Evolutionary conservation across 345 rosid species (phyloP).

Genomic region (Heritiera littoralis): DNA sequence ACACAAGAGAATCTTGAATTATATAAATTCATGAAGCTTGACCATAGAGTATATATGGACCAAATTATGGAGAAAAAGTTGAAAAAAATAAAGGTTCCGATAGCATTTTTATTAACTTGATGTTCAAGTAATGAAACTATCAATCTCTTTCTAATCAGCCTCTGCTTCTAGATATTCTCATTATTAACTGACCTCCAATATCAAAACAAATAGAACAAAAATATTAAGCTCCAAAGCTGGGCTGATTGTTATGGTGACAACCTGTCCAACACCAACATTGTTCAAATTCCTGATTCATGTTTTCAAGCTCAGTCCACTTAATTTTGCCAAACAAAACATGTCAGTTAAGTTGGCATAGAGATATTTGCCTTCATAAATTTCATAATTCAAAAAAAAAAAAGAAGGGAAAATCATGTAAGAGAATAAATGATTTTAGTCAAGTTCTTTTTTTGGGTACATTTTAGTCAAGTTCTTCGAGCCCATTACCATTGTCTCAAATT

Average conservation of each 20-base stretch:
- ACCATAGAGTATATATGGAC: too few species aligned
- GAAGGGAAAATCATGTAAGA: not conserved
- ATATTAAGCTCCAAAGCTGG: not conserved
- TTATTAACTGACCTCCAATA: not conserved
- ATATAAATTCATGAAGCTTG: not conserved
- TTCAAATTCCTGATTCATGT: not conserved
- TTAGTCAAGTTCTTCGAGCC: slow-evolving; percentile 29
- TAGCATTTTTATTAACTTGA: not conserved
- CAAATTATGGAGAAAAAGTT: not conserved
- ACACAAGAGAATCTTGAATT: not conserved
- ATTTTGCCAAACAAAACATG: not conserved
- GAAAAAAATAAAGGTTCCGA: too few species aligned
- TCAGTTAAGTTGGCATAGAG: not conserved
- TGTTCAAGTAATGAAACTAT: not conserved
- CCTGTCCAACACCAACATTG: not conserved
- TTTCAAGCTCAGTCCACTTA: not conserved
- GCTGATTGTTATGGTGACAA: not conserved
- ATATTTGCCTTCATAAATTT: not conserved
- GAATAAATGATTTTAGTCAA: slow-evolving; percentile 10
- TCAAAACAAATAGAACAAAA: not conserved
- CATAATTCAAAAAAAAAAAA: not conserved
- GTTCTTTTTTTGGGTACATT: too few species aligned
- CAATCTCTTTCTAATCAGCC: not conserved
- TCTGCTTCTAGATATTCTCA: not conserved
- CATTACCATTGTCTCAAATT: slow-evolving; percentile 10